Percentiles rank a stretch among this genome's conserved stretches.
phyloP scores from a whole-genome alignment of 1,284 basidiomycete genomes.

The Termitomyces sp. region DNA sequence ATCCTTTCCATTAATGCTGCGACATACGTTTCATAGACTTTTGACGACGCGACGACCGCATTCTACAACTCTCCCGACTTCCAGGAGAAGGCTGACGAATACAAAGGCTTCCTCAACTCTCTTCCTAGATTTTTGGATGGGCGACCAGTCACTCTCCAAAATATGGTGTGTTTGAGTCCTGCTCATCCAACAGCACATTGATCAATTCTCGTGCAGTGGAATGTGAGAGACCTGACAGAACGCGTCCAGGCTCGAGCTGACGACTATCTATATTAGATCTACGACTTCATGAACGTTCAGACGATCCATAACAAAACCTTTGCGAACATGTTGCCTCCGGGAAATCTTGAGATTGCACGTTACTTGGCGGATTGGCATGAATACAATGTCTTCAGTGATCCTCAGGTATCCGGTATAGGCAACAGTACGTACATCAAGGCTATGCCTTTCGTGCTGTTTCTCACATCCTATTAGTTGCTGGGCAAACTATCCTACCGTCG shows the following conservation, averaged over 20 bases:
- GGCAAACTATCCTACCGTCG: conserved; percentile 59
- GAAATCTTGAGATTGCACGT: conserved; percentile 54
- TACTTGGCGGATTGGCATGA: conserved; percentile 75
- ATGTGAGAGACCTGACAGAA: conserved; percentile 37
- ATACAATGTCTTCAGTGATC: conserved; percentile 62
- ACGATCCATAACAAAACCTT: conserved; percentile 67
- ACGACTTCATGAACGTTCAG: conserved; percentile 72
- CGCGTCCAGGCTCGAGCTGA: not conserved
- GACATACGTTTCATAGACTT: conserved; percentile 8
- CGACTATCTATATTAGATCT: conserved; percentile 44
- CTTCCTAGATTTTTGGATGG: conserved; percentile 56
- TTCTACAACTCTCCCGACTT: conserved; percentile 56
- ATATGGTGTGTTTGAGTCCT: conserved; percentile 47
- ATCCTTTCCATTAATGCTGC: not conserved
- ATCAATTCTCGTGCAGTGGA: conserved; percentile 41
- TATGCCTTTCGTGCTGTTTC: not conserved
- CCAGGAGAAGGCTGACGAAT: conserved; percentile 42
- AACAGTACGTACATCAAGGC: conserved; percentile 47
- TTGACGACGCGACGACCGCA: conserved; percentile 30
- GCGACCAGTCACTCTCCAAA: conserved; percentile 51
- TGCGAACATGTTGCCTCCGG: conserved; percentile 44
- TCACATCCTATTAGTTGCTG: conserved; percentile 49
- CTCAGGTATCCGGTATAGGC: conserved; percentile 53
- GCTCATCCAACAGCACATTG: not conserved
- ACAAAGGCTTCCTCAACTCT: conserved; percentile 51